Base-by-base conservation (phyloP, 1,284 basidiomycete species). In the Schizopora paradoxa region DNA sequence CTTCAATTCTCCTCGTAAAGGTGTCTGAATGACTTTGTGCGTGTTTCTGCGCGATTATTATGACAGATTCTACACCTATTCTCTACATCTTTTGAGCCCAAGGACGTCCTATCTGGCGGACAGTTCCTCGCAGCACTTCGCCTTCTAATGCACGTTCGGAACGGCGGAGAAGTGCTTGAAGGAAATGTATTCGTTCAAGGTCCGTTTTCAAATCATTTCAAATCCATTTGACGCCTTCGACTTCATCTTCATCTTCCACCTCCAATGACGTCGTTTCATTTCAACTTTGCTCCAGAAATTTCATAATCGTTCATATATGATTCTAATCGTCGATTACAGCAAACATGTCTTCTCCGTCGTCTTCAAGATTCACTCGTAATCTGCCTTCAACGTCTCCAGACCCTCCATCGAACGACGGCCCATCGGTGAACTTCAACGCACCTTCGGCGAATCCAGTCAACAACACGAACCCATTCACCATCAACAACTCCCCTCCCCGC, bases 101-200 rank as follows among this genome's bases (percentile, higher is more conserved):
- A 68, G 10, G 79, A 83, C 51, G n/a, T n/a, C n/a, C 69, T 49
- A 13, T 47, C 70, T 10, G 78, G 77, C 1, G 79, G 79, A n/a
- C 81, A 88, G 55, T 84, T 87, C 58, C 87, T 87, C 56, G 85
- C 83, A 8, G 79, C 73, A 0, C 62, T 85, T 21, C 65, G 86
- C 27, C 73, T 88, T 3, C 70, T 83, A 0, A 60, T 76, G 14
- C 84, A 88, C 53, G 73, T 70, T n/a, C 69, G 76, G 52, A 63
- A 62, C 18, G 83, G 84, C 4, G 75, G 73, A 48, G 70, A 73
- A 5, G 60, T 83, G 1, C 81, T 84, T 48, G 66, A 76, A 31
- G 67, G 66, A 8, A 68, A 86, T 26, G 83, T 80, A 0, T 87
- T 87, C 54, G 70, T 82, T 2, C 84, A 87, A 69, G 79, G 85